Percentiles rank a stretch among this genome's conserved stretches.
Evolutionary conservation across 805 yeast genomes (phyloP).

Genomic region (Clavispora phyllophila): DNA sequence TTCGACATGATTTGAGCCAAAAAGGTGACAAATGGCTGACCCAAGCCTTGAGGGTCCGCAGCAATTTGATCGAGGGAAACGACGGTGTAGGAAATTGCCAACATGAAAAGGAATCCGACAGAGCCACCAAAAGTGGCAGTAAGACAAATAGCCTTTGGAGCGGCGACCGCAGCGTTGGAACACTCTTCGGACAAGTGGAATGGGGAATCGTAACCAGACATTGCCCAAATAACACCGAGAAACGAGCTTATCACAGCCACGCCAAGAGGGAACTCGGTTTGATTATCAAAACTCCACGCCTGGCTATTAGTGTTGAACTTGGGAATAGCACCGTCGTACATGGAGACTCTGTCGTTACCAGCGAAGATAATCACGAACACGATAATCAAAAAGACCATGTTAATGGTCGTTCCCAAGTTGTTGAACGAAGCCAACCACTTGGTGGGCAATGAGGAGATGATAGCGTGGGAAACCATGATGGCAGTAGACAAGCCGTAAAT

Average conservation of each 20-base stretch:
- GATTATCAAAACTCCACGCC: constrained; percentile 55
- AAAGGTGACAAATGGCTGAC: constrained; percentile 58
- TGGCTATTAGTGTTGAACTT: constrained; percentile 44
- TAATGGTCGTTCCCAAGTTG: constrained; percentile 44
- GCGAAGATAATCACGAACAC: constrained; percentile 52
- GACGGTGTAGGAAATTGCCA: constrained; percentile 58
- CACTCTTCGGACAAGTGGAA: constrained; percentile 74
- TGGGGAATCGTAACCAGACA: constrained; percentile 74
- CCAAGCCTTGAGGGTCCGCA: constrained; percentile 42
- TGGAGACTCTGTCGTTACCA: constrained; percentile 40
- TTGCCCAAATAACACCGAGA: constrained; percentile 63
- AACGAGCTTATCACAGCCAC: constrained; percentile 52
- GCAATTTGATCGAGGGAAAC: constrained; percentile 45
- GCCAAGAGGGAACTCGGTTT: constrained; percentile 62
- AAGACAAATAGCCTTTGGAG: constrained; percentile 63
- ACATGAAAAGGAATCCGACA: constrained; percentile 52
- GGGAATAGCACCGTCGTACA: constrained; percentile 28
- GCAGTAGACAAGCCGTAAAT: constrained; percentile 47
- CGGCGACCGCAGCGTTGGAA: constrained; percentile 56
- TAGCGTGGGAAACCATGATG: constrained; percentile 43
- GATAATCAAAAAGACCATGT: constrained; percentile 45
- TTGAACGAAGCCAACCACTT: constrained; percentile 49
- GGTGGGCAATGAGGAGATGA: constrained; percentile 51
- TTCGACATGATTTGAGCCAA: constrained; percentile 44
- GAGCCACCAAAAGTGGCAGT: constrained; percentile 52